Evolutionary conservation across 192 early-diverging fungal species (phyloP).

Genomic region (Entomortierella lignicola): DNA sequence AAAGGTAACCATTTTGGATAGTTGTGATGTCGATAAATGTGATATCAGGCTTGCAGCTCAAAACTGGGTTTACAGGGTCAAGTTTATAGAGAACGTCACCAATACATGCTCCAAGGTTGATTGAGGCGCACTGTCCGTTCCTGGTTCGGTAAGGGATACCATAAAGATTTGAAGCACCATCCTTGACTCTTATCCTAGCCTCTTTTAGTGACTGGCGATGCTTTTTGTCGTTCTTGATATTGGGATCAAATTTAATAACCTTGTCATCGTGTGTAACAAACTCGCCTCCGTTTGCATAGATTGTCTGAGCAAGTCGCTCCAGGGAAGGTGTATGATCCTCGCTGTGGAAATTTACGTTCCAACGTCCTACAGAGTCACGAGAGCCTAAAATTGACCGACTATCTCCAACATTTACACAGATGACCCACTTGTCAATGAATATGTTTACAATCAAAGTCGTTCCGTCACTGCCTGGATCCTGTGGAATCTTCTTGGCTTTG

Average conservation of each 20-base stretch:
- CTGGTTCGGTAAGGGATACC: slow-evolving; percentile 49
- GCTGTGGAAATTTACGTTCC: slow-evolving; percentile 63
- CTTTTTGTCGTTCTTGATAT: slow-evolving; percentile 58
- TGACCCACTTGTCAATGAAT: slow-evolving; percentile 66
- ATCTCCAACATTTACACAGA: slow-evolving; percentile 69
- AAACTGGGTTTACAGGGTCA: slow-evolving; percentile 56
- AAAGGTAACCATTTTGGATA: slow-evolving; percentile 55
- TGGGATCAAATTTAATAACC: slow-evolving; percentile 63
- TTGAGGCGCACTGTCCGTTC: slow-evolving; percentile 53
- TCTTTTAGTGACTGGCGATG: slow-evolving; percentile 62
- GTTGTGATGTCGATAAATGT: slow-evolving; percentile 58
- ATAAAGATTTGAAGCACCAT: slow-evolving; percentile 46
- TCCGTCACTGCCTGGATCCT: slow-evolving; percentile 62
- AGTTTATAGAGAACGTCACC: slow-evolving; percentile 70
- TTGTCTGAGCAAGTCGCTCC: slow-evolving; percentile 64
- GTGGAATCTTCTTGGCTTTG: slow-evolving; percentile 42
- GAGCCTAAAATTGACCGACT: slow-evolving; percentile 60
- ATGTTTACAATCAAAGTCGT: slow-evolving; percentile 64
- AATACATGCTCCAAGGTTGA: slow-evolving; percentile 65
- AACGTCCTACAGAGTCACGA: slow-evolving; percentile 52
- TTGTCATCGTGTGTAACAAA: slow-evolving; percentile 69
- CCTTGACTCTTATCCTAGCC: slow-evolving; percentile 64
- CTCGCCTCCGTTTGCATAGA: slow-evolving; percentile 68
- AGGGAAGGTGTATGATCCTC: slow-evolving; percentile 70
- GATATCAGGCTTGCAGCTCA: slow-evolving; percentile 64